Evolutionary conservation across 768 basidiomycete species (phyloP).

Genomic region (Boletus rex-veris): DNA sequence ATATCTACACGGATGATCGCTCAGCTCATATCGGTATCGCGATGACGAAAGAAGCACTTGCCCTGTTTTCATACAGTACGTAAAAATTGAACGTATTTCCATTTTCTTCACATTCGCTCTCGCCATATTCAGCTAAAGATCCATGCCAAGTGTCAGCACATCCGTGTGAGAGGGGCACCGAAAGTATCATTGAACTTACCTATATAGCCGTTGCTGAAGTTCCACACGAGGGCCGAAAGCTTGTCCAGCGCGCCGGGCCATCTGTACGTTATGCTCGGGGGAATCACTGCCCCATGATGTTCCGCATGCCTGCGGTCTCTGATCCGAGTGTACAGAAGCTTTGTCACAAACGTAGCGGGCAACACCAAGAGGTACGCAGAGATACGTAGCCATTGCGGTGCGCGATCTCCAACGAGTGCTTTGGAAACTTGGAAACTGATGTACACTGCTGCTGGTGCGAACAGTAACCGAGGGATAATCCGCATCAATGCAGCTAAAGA

Average conservation of each 20-base stretch:
- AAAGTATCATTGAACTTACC: slow-evolving; percentile 30
- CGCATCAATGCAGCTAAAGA: slow-evolving; percentile 32
- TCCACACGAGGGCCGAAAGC: slow-evolving; percentile 35
- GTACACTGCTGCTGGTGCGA: slow-evolving; percentile 17
- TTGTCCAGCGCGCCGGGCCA: slow-evolving; percentile 48
- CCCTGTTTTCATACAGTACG: slow-evolving; percentile 29
- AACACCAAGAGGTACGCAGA: slow-evolving; percentile 25
- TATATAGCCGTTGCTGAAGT: slow-evolving; percentile 45
- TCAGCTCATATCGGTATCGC: not conserved
- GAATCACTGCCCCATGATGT: slow-evolving; percentile 43
- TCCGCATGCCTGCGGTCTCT: slow-evolving; percentile 42
- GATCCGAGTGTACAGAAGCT: slow-evolving; percentile 42
- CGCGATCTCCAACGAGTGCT: not conserved
- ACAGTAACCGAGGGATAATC: slow-evolving; percentile 27
- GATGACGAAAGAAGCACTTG: not conserved
- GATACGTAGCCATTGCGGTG: slow-evolving; percentile 12
- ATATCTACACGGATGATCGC: slow-evolving; percentile 24
- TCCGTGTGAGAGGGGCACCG: not conserved
- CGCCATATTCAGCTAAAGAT: slow-evolving; percentile 10
- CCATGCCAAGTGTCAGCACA: not conserved
- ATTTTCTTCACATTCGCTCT: slow-evolving; percentile 10
- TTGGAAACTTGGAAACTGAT: slow-evolving; percentile 11
- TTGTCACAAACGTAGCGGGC: slow-evolving; percentile 16
- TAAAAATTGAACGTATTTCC: slow-evolving; percentile 25
- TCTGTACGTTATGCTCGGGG: slow-evolving; percentile 37